Evolutionary conservation across 441 rosid species (phyloP), one percentile per base, ranked within the genome.

Genomic region (Isatis lusitanica): DNA sequence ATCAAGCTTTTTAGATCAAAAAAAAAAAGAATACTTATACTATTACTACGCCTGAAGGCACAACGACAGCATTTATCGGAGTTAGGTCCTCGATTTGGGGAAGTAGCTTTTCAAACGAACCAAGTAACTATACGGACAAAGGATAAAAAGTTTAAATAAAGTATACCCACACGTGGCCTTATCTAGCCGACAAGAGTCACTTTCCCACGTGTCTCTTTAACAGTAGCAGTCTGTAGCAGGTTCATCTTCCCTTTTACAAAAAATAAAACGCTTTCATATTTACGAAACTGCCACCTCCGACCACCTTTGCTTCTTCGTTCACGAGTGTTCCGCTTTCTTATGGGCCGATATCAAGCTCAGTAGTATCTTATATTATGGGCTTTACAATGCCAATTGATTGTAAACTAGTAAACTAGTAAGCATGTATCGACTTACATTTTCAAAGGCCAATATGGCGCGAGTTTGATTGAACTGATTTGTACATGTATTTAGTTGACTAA

Each of bases 1-100:
- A n/a, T n/a, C n/a, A n/a, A n/a, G n/a, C n/a, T n/a, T n/a, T n/a
- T n/a, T n/a, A 21, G 24, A 21, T 21, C 2, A 21, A 21, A 21
- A 21, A 21, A 21, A 21, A 21, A 21, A 21, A 21, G 68, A 44
- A 64, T 9, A 58, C n/a, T n/a, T n/a, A n/a, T n/a, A n/a, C n/a
- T n/a, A n/a, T n/a, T 44, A 18, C 9, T 21, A 48, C 5, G 35
- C 28, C 43, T 33, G 70, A 55, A 48, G 58, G 59, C 26, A 73
- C 60, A 36, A 47, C 36, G 60, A 73, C 58, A 26, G 9, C 59
- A 56, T 65, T 57, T 65, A 65, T 35, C 50, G 67, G 18, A 58
- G 67, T 66, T 74, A 48, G 73, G 67, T 74, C 73, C 78, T 74
- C 46, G 63, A 66, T 66, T 39, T 66, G 44, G 6, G 73, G 78